Evolutionary conservation across 768 basidiomycete genomes (phyloP), one percentile per base, ranked within the genome.

Genomic region (Boletus reticulatus): DNA sequence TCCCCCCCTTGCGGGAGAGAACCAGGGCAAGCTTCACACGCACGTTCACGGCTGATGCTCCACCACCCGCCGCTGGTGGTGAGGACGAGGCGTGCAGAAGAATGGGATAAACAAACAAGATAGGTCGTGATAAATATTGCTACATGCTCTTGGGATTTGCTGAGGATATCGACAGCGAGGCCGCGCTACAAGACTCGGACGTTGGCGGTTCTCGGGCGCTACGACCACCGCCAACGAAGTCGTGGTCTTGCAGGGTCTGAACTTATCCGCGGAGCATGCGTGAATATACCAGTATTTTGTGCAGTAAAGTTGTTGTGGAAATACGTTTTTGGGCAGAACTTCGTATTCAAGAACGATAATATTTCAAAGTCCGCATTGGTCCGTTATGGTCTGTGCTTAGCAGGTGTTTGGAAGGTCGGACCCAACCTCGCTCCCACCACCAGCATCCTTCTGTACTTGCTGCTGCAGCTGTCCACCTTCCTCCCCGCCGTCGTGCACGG

Each of bases 361-460:
- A 53, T 62, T 66, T 73, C 11, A 71, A 72, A 72, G 62, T 73
- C 70, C 70, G 70, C 43, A 52, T 46, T 67, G 56, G 65, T 69
- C 65, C 52, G 68, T 72, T 68, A 65, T 71, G 68, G 68, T 70
- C 70, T 70, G 68, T 70, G 68, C 68, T 71, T 72, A 70, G 67
- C 70, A 68, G 67, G 69, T 63, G 66, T 73, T 70, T 68, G 66
- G 71, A 70, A 73, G 75, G 75, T 75, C 73, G 73, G 70, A 64
- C 71, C 72, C 75, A 76, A 76, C 75, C 78, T 80, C 78, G 75
- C 78, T 76, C 79, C 81, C 79, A 79, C 82, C 79, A 80, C 78
- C 79, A 77, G 75, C 71, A 75, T 77, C 68, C 67, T 68, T 68
- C 72, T 68, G 65, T 58, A 55, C 61, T 71, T 66, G 70, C 57